Base-by-base conservation (phyloP, 2,329 filamentous ascomycete species). In the Fonsecaea pedrosoi region DNA sequence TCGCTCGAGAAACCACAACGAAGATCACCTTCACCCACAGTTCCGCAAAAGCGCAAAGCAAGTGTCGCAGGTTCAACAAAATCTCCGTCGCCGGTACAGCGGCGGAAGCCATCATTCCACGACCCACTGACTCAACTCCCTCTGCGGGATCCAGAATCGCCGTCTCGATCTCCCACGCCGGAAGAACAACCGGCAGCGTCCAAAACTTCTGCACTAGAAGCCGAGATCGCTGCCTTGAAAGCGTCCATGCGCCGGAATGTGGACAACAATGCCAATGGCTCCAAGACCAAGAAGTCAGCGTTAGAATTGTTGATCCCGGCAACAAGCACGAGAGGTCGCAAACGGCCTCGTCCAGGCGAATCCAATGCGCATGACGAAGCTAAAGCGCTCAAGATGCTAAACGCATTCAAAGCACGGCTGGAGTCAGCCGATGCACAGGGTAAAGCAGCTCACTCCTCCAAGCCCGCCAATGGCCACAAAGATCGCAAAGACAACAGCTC, bases 331-430 rank as follows among this genome's bases (percentile, higher is more conserved):
- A 78, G 81, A 37, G 82, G 81, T 30, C 79, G 81, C 15, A 81
- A 78, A 71, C 77, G 81, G 10, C 79, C 78, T n/a, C 73, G 76
- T 1, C 77, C 78, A 5, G 78, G 78, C 13, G 75, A 74, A 21
- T 71, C 71, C 53, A 81, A 84, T 21, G 81, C 77, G 6, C 86
- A 77, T 38, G 69, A 88, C 13, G 90, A 92, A 69, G 82, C 86
- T 66, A 85, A 87, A 60, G 84, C 90, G 0, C 76, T 97, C 15
- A 86, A 89, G 63, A 81, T 94, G 50, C 85, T 98, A 65, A 89
- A 90, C 66, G 89, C 88, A 0, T 99, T 98, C 80, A 90, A 90
- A 74, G 86, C 88, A 2, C 92, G 91, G 70, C 84, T 99, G 4
- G 90, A 91, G 54, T 75, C 75, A 10, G 73, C 75, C 38, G 69